A percentile compares a stretch with the other conserved stretches of the same genome.
Evolutionary conservation across 495 filamentous ascomycete species (phyloP).

Genomic region (Trichoderma reesei): DNA sequence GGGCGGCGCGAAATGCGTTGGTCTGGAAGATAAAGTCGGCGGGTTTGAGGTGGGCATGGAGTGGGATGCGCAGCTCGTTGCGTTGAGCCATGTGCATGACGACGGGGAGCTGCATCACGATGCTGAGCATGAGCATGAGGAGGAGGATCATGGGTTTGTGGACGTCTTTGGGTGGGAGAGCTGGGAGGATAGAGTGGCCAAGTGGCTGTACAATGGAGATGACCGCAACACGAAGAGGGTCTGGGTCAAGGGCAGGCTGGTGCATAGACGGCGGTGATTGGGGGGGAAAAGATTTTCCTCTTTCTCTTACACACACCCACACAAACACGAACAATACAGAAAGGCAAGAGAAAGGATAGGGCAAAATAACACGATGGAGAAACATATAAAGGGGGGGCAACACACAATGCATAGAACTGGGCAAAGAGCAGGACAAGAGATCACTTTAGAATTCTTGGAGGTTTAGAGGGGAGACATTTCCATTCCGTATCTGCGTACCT

Average conservation of each 20-base stretch:
- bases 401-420: no score
- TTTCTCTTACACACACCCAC: no score
- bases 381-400: neutral
- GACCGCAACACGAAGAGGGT: conserved; percentile 72
- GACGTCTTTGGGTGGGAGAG: conserved; percentile 82
- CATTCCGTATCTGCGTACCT: no score
- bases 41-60: conserved; percentile 77
- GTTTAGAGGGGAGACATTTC: no score
- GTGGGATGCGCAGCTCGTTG: conserved; percentile 78
- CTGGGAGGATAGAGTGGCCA: conserved; percentile 66
- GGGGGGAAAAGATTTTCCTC: neutral
- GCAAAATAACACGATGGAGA: neutral
- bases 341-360: neutral
- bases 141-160: conserved; percentile 40
- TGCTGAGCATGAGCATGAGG: no score
- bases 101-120: conserved; percentile 23
- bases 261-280: conserved; percentile 38
- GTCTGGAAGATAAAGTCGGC: conserved; percentile 58
- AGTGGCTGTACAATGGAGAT: conserved; percentile 86
- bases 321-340: no score
- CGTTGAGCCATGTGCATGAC: conserved; percentile 38
- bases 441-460: no score
- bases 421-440: no score
- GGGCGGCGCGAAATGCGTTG: conserved; percentile 71
- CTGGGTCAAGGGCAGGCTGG: conserved; percentile 70